Conservation (phyloP, 139 green algal species). For the Chlorella sp. region DNA sequence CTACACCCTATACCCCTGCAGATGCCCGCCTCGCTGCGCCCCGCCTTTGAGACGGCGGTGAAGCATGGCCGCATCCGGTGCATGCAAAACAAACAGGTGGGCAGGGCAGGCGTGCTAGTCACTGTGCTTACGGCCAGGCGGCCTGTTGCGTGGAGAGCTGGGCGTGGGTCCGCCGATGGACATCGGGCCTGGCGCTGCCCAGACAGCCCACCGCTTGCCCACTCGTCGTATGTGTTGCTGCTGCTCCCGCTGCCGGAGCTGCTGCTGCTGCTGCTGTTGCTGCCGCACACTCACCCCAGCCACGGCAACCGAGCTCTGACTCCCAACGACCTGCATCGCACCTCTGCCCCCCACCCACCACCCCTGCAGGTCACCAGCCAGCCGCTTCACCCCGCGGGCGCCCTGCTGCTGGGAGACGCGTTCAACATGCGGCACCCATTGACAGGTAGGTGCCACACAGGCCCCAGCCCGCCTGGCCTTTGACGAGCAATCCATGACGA, state of each 20-base stretch:
- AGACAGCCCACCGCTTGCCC: background rate
- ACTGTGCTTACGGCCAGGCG: background rate
- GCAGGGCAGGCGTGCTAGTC: conserved; percentile 52
- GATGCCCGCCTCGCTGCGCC: conserved; percentile 78
- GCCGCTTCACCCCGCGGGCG: conserved; percentile 84
- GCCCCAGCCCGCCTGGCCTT: background rate
- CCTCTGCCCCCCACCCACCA: background rate
- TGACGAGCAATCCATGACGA: no score
- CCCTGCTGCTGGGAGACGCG: conserved; percentile 95
- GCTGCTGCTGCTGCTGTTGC: background rate
- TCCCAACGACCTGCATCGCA: background rate
- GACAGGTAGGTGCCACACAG: conserved; percentile 56
- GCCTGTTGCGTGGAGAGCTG: background rate
- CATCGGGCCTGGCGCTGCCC: background rate
- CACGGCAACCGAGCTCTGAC: background rate
- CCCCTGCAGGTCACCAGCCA: conserved; percentile 42
- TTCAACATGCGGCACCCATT: conserved; percentile 99
- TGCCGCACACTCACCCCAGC: background rate
- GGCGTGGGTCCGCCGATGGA: no score
- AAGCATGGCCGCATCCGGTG: conserved; percentile 69
- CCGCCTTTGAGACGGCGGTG: conserved; percentile 77
- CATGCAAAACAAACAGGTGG: conserved; percentile 91
- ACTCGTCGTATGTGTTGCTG: background rate
- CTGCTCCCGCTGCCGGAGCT: background rate
- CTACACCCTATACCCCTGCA: no score